Percentiles rank a stretch among this genome's conserved stretches.
Conservation (phyloP, 257 asterid genomes). For the Fraxinus anomala region DNA sequence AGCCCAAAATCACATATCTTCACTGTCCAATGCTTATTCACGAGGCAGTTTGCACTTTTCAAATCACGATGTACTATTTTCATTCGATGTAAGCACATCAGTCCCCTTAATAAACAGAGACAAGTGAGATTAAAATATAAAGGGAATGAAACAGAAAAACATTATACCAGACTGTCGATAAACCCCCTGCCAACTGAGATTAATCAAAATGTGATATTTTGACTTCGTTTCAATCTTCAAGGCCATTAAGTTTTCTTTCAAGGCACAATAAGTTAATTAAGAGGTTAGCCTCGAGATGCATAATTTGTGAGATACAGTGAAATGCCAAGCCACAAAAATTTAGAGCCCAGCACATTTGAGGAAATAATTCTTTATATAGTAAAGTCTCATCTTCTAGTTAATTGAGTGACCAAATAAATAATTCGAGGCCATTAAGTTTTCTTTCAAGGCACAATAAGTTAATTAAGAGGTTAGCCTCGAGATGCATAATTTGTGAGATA, state of each 20-base stretch:
- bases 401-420: not conserved
- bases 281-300: not conserved
- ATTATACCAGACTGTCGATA: not conserved
- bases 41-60: slow-evolving; percentile 92
- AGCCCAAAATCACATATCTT: slow-evolving; percentile 95
- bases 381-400: not conserved
- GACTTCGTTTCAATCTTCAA: not conserved
- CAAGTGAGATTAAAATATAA: slow-evolving; percentile 10
- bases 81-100: slow-evolving; percentile 85
- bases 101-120: slow-evolving; percentile 54
- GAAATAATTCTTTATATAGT: not conserved
- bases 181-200: not conserved
- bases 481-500: not conserved
- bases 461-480: not conserved
- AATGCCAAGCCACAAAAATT: not conserved
- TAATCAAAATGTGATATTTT: not conserved
- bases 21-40: slow-evolving; percentile 82
- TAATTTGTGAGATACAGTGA: not conserved
- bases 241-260: not conserved
- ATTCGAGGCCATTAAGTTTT: too few relatives aligned
- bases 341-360: not conserved
- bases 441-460: not conserved
- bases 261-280: not conserved
- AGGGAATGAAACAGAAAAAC: not conserved
- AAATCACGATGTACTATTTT: slow-evolving; percentile 86